These are phyloP conservation scores for Trichosporon sp. DNA, from an alignment of 1,284 basidiomycete species.

Conservation along the genomic window DNA sequence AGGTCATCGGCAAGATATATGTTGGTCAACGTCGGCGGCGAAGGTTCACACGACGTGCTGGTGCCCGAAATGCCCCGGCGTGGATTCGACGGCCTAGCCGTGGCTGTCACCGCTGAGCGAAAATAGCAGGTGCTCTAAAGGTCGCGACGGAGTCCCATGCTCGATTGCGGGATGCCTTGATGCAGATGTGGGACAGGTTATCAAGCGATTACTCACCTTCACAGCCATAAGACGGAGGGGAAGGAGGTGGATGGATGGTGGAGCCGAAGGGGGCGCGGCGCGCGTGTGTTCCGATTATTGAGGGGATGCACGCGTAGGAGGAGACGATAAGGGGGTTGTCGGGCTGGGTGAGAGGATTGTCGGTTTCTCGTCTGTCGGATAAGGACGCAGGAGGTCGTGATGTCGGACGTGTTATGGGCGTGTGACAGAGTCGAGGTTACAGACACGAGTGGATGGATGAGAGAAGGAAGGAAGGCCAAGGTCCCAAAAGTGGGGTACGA, in stretches of 20 bases:
- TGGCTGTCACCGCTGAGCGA: constrained; percentile 1
- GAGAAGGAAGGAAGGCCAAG: constrained; percentile 2
- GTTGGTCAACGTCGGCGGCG: constrained; percentile 1
- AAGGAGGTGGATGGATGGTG: neutral
- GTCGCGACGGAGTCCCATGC: neutral
- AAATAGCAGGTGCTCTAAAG: neutral
- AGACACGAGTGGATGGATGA: constrained; percentile 5
- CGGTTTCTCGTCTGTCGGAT: neutral
- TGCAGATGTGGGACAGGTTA: neutral
- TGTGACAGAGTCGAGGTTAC: constrained; percentile 4
- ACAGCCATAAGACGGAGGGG: neutral
- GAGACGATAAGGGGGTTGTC: neutral
- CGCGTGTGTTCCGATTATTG: neutral
- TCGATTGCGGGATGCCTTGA: neutral
- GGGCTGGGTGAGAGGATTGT: neutral
- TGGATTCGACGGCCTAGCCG: neutral
- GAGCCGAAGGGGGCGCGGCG: constrained; percentile 2
- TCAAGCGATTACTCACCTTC: neutral
- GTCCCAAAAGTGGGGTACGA: constrained; percentile 3
- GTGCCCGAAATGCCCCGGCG: neutral
- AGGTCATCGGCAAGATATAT: neutral
- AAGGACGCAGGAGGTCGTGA: neutral
- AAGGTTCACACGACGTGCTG: constrained; percentile 12
- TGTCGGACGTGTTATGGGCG: constrained; percentile 1
- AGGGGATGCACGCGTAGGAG: constrained; percentile 1